A percentile compares a stretch with the other conserved stretches of the same genome.
These are phyloP conservation scores for Karstenula rhodostoma DNA, from an alignment of 2,329 filamentous ascomycete species.

Conservation along the genomic window DNA sequence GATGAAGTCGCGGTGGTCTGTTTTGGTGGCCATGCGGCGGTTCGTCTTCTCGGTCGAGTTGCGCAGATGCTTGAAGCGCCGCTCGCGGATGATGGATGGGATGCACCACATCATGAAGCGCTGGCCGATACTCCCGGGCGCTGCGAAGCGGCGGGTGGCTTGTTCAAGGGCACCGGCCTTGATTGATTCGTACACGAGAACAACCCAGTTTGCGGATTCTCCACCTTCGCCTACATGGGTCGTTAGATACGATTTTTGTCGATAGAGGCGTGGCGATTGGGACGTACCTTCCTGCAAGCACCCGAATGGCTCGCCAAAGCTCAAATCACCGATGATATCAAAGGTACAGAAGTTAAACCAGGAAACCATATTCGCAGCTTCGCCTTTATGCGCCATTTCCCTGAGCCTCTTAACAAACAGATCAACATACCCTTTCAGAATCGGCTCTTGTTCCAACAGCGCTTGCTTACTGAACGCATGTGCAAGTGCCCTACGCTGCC, in stretches of 20 bases:
- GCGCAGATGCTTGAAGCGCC: constrained; percentile 35
- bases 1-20: constrained; percentile 46
- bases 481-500: constrained; percentile 50
- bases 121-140: constrained; percentile 33
- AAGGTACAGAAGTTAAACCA: constrained; percentile 47
- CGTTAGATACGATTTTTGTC: not conserved
- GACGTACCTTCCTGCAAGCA: constrained; percentile 40
- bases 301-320: constrained; percentile 44
- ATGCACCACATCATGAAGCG: constrained; percentile 41
- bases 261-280: not conserved
- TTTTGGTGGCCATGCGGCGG: constrained; percentile 37
- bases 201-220: constrained; percentile 45
- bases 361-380: constrained; percentile 42
- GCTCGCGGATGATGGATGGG: constrained; percentile 35
- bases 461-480: constrained; percentile 53
- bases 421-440: constrained; percentile 52
- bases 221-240: constrained; percentile 34
- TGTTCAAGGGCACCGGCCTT: constrained; percentile 44
- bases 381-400: constrained; percentile 41
- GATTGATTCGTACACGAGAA: constrained; percentile 45
- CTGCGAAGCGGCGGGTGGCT: constrained; percentile 39
- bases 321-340: constrained; percentile 45
- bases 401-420: constrained; percentile 50
- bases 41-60: constrained; percentile 43
- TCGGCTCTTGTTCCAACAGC: constrained; percentile 50